Conservation (phyloP, 371 early-diverging fungal species). For the Lichtheimia ramosa region DNA sequence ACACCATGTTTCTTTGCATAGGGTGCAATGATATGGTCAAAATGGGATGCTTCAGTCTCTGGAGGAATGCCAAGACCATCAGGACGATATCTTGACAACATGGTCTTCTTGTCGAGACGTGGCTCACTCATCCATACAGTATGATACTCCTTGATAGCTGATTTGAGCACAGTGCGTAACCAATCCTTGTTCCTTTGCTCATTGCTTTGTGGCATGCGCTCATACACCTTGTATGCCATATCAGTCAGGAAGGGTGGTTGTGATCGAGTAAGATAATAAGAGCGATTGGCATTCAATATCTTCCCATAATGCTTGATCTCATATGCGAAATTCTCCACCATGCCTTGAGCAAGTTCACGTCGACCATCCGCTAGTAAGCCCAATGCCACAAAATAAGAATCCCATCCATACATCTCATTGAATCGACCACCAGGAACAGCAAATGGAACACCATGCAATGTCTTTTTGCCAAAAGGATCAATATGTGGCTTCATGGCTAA, state of each 20-base stretch:
- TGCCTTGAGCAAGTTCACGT: slow-evolving; percentile 79
- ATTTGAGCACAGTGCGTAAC: slow-evolving; percentile 65
- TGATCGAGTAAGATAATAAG: slow-evolving; percentile 89
- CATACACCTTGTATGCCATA: slow-evolving; percentile 79
- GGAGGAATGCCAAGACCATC: slow-evolving; percentile 92
- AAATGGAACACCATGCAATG: slow-evolving; percentile 72
- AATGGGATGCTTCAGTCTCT: slow-evolving; percentile 90
- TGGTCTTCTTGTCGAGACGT: slow-evolving; percentile 67
- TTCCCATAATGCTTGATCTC: slow-evolving; percentile 93
- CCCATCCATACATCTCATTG: slow-evolving; percentile 98
- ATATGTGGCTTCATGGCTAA: slow-evolving; percentile 66
- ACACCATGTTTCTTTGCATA: slow-evolving; percentile 69
- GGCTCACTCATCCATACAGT: slow-evolving; percentile 84
- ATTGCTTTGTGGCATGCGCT: slow-evolving; percentile 34
- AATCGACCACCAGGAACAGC: slow-evolving; percentile 95
- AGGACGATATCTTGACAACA: slow-evolving; percentile 77
- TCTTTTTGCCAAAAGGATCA: slow-evolving; percentile 32
- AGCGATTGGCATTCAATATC: slow-evolving; percentile 93
- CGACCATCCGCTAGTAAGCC: slow-evolving; percentile 82
- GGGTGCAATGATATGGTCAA: slow-evolving; percentile 81
- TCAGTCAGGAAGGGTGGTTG: slow-evolving; percentile 96
- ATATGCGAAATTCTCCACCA: slow-evolving; percentile 93
- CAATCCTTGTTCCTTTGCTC: slow-evolving; percentile 60
- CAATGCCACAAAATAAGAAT: slow-evolving; percentile 87
- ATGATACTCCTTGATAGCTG: slow-evolving; percentile 85